Base-by-base conservation (phyloP, 345 rosid genomes). In the Luvunga scandens region DNA sequence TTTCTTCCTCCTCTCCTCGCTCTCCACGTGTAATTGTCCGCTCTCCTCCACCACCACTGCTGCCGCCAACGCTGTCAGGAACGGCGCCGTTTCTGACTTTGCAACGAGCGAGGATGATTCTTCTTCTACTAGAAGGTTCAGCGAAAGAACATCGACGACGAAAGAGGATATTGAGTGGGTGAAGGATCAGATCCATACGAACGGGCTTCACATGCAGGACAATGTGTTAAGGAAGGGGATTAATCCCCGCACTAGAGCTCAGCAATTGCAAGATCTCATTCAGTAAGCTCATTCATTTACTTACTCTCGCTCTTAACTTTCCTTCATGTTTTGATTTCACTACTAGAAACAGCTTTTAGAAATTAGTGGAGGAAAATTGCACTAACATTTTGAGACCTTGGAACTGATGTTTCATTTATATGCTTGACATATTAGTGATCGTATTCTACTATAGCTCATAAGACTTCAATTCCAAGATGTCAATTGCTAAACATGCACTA, bases 221-320 rank as follows among this genome's bases (percentile, higher is more conserved):
- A 97, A 93, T 87, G 94, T 92, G 77, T 91, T 94, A 2, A 87
- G 99, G 5, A 97, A 97, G 77, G 99, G 98, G 69, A 97, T 97
- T 27, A 97, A 94, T 82, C 99, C 99, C 33, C 92, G 99, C 53
- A 90, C 99, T 31, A 84, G 99, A 56, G 95, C 87, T 82, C 97
- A 94, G 78, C 99, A 97, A 82, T 90, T 97, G 42, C 81, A 87
- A 57, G 98, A 93, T 93, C 98, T 94, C 42, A 72, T 67, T 50
- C 87, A 89, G 99, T 94, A 87, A 86, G 82, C 24, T n/a, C 75
- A 50, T 57, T 55, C 55, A 33, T 7, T 62, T 34, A 9, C 25
- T 59, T n/a, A 59, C 69, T 66, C 68, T 65, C 24, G 68, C 24
- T 59, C 19, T 65, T 65, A 33, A 18, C 42, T 31, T 16, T 63